Base-by-base conservation (phyloP, 768 basidiomycete genomes). In the Pisolithus marmoratus region DNA sequence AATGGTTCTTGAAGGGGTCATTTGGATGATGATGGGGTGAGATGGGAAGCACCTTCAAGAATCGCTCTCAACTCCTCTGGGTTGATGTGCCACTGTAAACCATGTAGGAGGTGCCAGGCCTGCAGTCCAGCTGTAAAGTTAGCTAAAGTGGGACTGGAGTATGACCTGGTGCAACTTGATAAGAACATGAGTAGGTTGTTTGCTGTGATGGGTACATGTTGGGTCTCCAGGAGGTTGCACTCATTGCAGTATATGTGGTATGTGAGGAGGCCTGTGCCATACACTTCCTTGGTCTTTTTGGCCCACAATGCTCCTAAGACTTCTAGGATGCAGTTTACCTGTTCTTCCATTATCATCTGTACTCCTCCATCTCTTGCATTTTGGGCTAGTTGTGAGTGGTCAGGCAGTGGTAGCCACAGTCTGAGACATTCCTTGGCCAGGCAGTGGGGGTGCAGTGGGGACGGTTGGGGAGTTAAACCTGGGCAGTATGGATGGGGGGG, bases 41-140 rank as follows among this genome's bases (percentile, higher is more conserved):
- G 34, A 0, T 20, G 15, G 17, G 38, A 41, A 0, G 50, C 34
- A 0, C 54, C 54, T 15, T 55, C 58, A 0, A 78, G 55, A 0
- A 72, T 27, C 0, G 62, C 51, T 0, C 71, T 60, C 14, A 72
- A 29, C 20, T 70, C 59, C 0, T 43, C 38, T 0, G 63, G 41
- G 24, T 72, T 55, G 1, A 70, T 43, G 0, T 15, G 24, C 76
- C 75, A 79, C 0, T 20, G 23, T 0, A 70, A 11, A 0, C 74
- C 63, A 51, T 81, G 76, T 0, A 80, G 44, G 0, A 71, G 60
- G 55, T 81, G 77, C 77, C 77, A 81, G 3, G 77, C 75, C 1
- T 67, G 54, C 0, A 80, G 42, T 0, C 68, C 72, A 4, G 56
- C 55, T 0, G 77, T 23, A 47, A 73, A 76, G 59, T 76, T 77